A percentile compares a stretch with the other conserved stretches of the same genome.
Conservation (phyloP, 1,284 basidiomycete species). For the Pseudozyma sp. region DNA sequence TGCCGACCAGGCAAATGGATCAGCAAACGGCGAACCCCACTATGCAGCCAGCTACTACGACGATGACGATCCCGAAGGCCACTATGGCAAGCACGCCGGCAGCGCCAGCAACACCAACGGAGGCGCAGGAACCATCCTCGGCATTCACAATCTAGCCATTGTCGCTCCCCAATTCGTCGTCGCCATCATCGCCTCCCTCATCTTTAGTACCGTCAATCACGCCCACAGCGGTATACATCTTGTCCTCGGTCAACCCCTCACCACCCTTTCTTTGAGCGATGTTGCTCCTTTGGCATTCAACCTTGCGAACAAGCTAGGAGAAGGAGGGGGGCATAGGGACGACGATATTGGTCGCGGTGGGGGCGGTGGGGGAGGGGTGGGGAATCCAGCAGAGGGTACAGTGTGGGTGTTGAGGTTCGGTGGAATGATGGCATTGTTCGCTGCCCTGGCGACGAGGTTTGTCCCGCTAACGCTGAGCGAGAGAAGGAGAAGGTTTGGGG, state of each 20-base stretch:
- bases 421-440: constrained; percentile 73
- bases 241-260: constrained; percentile 13
- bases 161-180: constrained; percentile 71
- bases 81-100: neutral
- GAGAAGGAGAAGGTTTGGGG: constrained; percentile 11
- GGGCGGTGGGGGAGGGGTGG: neutral
- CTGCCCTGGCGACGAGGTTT: constrained; percentile 52
- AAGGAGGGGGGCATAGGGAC: too few species aligned
- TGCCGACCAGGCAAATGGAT: neutral
- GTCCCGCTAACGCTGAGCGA: constrained; percentile 59
- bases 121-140: constrained; percentile 89
- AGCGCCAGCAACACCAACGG: neutral
- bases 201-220: constrained; percentile 75
- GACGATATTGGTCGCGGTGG: neutral
- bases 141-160: constrained; percentile 88
- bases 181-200: constrained; percentile 85
- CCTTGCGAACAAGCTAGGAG: neutral
- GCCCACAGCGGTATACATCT: constrained; percentile 16
- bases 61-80: too few species aligned
- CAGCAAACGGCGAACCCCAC: neutral
- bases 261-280: constrained; percentile 71
- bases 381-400: constrained; percentile 71
- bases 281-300: neutral
- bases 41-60: too few species aligned
- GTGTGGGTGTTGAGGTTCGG: constrained; percentile 94